phyloP scores from a whole-genome alignment of 164 flowering plant species.

The Annona squamosa region DNA sequence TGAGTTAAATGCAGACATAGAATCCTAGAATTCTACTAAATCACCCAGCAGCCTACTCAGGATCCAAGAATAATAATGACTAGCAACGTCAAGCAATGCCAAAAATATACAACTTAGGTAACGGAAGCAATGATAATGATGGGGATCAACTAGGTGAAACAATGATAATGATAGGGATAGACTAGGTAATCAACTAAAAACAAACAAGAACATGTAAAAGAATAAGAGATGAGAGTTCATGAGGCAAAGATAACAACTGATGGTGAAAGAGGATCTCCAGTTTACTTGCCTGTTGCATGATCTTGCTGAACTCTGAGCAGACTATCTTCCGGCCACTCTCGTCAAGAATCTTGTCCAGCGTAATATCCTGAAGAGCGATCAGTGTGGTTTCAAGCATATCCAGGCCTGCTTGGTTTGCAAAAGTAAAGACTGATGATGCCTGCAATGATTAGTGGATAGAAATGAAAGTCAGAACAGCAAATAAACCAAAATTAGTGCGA shows the following conservation, averaged over 20 bases:
- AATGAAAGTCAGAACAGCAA: background rate
- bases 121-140: no score
- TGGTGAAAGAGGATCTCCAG: background rate
- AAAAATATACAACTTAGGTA: no score
- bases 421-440: constrained; percentile 70
- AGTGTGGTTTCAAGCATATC: constrained; percentile 86
- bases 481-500: background rate
- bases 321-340: constrained; percentile 48
- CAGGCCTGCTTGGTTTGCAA: constrained; percentile 81
- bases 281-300: constrained; percentile 53
- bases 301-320: constrained; percentile 52
- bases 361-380: constrained; percentile 66
- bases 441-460: constrained; percentile 20
- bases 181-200: background rate
- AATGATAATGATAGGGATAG: background rate
- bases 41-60: no score
- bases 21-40: no score
- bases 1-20: no score
- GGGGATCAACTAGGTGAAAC: no score
- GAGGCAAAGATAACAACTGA: background rate
- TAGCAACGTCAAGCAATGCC: no score
- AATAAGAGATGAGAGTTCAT: background rate
- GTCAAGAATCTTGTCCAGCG: constrained; percentile 66
- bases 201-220: no score
- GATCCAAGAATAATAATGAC: no score